Percentiles rank a stretch among this genome's conserved stretches.
These are phyloP conservation scores for Iris pallida DNA, from an alignment of 116 monocot genomes.

Conservation along the genomic window DNA sequence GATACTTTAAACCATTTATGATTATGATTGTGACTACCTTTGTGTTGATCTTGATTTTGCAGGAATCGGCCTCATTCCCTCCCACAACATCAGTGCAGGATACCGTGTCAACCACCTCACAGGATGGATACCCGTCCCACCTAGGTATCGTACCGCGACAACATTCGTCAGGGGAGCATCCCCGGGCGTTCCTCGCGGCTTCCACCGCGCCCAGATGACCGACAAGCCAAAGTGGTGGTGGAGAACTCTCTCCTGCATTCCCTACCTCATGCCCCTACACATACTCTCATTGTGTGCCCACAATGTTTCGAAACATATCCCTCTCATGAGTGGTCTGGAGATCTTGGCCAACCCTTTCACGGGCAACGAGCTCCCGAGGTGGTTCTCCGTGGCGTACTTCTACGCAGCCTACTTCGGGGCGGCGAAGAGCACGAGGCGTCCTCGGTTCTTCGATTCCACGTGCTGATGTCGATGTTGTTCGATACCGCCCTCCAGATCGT, in stretches of 20 bases:
- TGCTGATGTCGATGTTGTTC: slow-evolving; percentile 4
- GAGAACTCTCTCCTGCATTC: slow-evolving; percentile 12
- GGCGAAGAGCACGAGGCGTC: neutral
- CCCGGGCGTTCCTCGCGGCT: too few relatives aligned
- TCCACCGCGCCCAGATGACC: too few relatives aligned
- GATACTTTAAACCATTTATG: too few relatives aligned
- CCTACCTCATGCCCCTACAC: slow-evolving; percentile 9
- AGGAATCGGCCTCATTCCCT: too few relatives aligned
- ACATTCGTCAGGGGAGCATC: too few relatives aligned
- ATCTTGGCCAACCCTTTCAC: neutral
- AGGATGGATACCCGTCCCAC: too few relatives aligned
- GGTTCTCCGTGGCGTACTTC: neutral
- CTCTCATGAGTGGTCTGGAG: neutral
- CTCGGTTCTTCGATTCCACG: slow-evolving; percentile 9
- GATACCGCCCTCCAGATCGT: slow-evolving; percentile 5
- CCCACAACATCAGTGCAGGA: too few relatives aligned
- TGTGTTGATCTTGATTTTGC: too few relatives aligned
- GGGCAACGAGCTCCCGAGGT: neutral
- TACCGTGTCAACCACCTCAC: too few relatives aligned
- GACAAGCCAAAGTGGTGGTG: slow-evolving; percentile 13
- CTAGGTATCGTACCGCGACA: too few relatives aligned
- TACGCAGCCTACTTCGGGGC: neutral
- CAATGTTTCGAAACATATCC: neutral
- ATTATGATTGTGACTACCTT: too few relatives aligned
- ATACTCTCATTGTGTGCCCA: neutral